Base-by-base conservation (phyloP, 2,329 filamentous ascomycete genomes). In the Rosellinia necatrix region DNA sequence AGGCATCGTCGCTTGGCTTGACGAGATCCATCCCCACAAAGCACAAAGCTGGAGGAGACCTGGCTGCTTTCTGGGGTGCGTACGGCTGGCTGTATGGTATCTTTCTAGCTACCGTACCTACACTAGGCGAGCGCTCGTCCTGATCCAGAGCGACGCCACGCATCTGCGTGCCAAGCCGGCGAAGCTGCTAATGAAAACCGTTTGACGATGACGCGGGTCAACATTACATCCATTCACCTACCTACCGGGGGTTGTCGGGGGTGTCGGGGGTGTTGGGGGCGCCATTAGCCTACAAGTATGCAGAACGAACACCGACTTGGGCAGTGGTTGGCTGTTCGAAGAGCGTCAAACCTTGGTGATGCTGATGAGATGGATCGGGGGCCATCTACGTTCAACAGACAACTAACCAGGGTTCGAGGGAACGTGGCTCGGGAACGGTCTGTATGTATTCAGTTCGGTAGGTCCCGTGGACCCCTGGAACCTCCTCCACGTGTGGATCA, bases 401-500 rank as follows among this genome's bases (percentile, higher is more conserved):
- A 13, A 43, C 8, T 3, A 49, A 46, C 44, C 46, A 38, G 54
- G 54, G 13, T 22, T 21, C 3, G 43, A 15, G 17, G 32, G 50
- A 37, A 19, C 50, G 24, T 44, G 32, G 50, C 8, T 58, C 50
- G 49, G 53, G 50, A 37, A 21, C 44, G 38, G 24, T 52, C 41
- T 47, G n/a, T n/a, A n/a, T n/a, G n/a, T 32, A 15, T 43, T 53
- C 17, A 42, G 37, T 40, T 59, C 56, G 53, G 48, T 59, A 49
- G 40, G 40, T 41, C 34, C 50, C 53, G 56, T 41, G 49, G 46
- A 49, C 53, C 49, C 49, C 48, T 38, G 34, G 32, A 25, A 53
- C 42, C 30, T n/a, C n/a, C n/a, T n/a, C 48, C 49, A 50, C 43
- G 38, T 53, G 56, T 52, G 56, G 56, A 56, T 53, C 49, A 15